phyloP scores from a whole-genome alignment of 2,329 filamentous ascomycete genomes.

The Cordyceps cicadae region DNA sequence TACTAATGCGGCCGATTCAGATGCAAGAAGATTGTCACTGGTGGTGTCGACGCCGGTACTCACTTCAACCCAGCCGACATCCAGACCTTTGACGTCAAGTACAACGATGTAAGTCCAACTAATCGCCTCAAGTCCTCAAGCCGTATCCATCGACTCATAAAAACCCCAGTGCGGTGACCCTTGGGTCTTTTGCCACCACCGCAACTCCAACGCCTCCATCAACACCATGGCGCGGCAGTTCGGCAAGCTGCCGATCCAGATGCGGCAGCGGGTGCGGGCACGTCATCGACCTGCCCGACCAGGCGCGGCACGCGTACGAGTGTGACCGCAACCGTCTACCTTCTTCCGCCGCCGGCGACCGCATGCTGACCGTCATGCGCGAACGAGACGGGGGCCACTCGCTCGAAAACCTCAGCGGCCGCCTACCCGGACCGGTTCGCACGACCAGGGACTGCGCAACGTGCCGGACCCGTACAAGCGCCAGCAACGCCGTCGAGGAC shows the following conservation, averaged over 20 bases:
- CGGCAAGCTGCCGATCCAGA: slow-evolving; percentile 20
- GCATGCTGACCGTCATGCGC: slow-evolving; percentile 10
- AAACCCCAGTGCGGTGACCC: slow-evolving; percentile 15
- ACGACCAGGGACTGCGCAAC: too few relatives aligned
- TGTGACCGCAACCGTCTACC: slow-evolving; percentile 1
- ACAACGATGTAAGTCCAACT: neutral
- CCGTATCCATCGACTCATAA: neutral
- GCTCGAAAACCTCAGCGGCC: slow-evolving; percentile 6
- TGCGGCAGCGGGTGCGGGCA: slow-evolving; percentile 19
- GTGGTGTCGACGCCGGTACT: neutral
- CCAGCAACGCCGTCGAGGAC: slow-evolving; percentile 6
- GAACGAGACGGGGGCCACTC: slow-evolving; percentile 9
- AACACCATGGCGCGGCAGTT: slow-evolving; percentile 18
- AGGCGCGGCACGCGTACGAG: slow-evolving; percentile 2
- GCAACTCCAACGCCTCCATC: slow-evolving; percentile 13
- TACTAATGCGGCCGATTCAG: neutral
- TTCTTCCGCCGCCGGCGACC: slow-evolving; percentile 7
- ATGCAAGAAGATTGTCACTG: slow-evolving; percentile 7
- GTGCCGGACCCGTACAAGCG: slow-evolving; percentile 9
- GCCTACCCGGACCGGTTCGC: slow-evolving; percentile 4
- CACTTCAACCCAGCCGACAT: slow-evolving; percentile 7
- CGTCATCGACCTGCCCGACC: slow-evolving; percentile 8
- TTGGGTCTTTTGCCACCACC: slow-evolving; percentile 23
- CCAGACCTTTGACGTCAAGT: slow-evolving; percentile 9
- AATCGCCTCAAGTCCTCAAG: neutral